Percentiles rank a stretch among this genome's conserved stretches.
These are phyloP conservation scores for Alternaria sp. DNA, from an alignment of 2,329 filamentous ascomycete genomes.

Conservation along the genomic window DNA sequence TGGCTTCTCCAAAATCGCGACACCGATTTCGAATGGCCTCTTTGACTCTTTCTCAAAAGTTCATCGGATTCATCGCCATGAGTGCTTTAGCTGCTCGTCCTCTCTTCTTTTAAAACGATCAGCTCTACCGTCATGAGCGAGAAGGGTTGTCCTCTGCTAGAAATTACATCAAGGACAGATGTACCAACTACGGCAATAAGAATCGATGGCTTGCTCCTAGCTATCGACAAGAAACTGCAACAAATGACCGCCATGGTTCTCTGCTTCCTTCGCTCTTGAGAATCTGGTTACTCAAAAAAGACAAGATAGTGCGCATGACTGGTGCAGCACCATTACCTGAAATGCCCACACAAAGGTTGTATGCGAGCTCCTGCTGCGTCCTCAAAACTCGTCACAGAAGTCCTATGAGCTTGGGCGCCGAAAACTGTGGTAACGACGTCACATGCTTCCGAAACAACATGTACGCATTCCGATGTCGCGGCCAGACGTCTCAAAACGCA, in stretches of 20 bases:
- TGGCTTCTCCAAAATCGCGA: background rate
- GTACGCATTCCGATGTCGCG: background rate
- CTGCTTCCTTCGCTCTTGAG: background rate
- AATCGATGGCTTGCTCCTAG: background rate
- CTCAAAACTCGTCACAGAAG: background rate
- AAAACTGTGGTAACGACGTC: background rate
- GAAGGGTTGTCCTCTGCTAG: fast-evolving
- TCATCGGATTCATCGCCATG: background rate
- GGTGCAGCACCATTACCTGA: background rate
- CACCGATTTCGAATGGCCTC: background rate
- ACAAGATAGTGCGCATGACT: fast-evolving
- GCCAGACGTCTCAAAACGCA: background rate
- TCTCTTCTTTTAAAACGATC: background rate
- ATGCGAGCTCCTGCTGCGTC: background rate
- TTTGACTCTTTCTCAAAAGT: background rate
- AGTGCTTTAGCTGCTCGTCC: background rate
- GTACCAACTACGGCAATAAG: too few species aligned
- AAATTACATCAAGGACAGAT: too few species aligned
- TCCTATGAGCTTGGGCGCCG: background rate
- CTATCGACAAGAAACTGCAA: background rate
- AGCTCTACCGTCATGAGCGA: fast-evolving
- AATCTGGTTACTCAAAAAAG: background rate
- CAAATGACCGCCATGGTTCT: background rate
- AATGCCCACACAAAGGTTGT: background rate
- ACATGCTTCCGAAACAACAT: background rate